These are phyloP conservation scores for Sphagnum tenellum DNA, from an alignment of 225 moss, liverwort and hornwort genomes.

Conservation along the genomic window DNA sequence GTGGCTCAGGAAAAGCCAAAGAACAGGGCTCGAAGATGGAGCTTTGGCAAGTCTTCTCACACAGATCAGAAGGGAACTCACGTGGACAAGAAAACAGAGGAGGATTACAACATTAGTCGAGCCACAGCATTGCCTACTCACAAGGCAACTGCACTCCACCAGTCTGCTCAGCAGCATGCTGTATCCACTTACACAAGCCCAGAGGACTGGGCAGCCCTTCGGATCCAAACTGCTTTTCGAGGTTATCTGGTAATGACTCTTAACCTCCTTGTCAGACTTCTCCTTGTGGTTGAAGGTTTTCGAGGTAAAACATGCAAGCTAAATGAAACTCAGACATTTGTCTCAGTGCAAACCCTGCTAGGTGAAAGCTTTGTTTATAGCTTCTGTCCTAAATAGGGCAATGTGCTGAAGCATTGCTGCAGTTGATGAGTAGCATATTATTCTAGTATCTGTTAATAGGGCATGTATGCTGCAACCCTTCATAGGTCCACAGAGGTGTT, in stretches of 20 bases:
- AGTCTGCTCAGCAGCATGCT: slow-evolving; percentile 31
- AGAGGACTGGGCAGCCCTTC: slow-evolving; percentile 90
- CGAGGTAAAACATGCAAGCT: neutral
- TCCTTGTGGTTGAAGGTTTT: too few species aligned
- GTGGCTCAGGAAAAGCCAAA: slow-evolving; percentile 45
- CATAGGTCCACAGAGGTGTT: too few species aligned
- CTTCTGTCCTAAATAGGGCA: neutral
- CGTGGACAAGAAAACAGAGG: slow-evolving; percentile 52
- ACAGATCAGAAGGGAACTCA: slow-evolving; percentile 34
- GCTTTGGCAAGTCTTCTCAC: slow-evolving; percentile 65
- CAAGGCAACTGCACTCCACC: slow-evolving; percentile 12
- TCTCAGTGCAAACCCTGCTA: neutral
- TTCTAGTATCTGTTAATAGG: neutral
- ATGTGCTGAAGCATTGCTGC: neutral
- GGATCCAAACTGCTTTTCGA: slow-evolving; percentile 92
- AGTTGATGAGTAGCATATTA: neutral
- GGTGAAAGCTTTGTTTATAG: neutral
- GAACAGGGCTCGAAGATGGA: slow-evolving; percentile 78
- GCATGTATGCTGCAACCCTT: neutral
- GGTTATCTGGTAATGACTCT: slow-evolving; percentile 68
- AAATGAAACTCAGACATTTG: neutral
- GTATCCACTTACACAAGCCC: slow-evolving; percentile 54
- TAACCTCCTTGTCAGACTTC: neutral
- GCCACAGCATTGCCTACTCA: slow-evolving; percentile 6
- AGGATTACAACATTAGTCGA: slow-evolving; percentile 7